Evolutionary conservation across 164 flowering plant species (phyloP).

Genomic region (Chimonanthus praecox): DNA sequence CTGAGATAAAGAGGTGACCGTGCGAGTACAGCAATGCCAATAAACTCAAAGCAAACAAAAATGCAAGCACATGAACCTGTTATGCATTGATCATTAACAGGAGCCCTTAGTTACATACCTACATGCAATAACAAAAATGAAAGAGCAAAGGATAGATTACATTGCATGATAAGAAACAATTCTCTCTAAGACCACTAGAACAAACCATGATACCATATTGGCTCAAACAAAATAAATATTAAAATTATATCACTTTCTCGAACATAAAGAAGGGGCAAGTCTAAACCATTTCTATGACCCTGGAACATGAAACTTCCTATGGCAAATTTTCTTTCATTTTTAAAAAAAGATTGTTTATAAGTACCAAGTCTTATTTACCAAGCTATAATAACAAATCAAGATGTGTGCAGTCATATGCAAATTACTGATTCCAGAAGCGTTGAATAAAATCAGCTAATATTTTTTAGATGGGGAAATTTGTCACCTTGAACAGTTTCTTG

Average conservation of each 20-base stretch:
- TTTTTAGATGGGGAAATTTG: neutral
- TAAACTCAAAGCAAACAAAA: neutral
- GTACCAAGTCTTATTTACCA: neutral
- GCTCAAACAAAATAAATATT: neutral
- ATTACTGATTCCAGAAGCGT: neutral
- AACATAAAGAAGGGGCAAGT: neutral
- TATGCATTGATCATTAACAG: neutral
- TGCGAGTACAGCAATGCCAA: too few relatives aligned
- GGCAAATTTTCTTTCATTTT: too few relatives aligned
- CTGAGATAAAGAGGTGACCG: too few relatives aligned
- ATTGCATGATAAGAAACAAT: neutral
- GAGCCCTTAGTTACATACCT: neutral
- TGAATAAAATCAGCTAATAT: neutral
- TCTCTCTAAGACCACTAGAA: neutral
- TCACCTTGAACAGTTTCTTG: conserved; percentile 75
- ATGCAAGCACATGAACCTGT: neutral
- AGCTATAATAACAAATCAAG: neutral
- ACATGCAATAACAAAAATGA: too few relatives aligned
- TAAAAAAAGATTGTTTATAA: too few relatives aligned
- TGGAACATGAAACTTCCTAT: neutral
- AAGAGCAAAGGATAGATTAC: neutral
- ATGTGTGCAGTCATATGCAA: neutral
- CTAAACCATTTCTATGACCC: neutral
- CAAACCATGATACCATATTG: neutral
- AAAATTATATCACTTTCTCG: neutral